Evolutionary conservation across 2,329 filamentous ascomycete genomes (phyloP).

Genomic region (Waltergamsia citrina): DNA sequence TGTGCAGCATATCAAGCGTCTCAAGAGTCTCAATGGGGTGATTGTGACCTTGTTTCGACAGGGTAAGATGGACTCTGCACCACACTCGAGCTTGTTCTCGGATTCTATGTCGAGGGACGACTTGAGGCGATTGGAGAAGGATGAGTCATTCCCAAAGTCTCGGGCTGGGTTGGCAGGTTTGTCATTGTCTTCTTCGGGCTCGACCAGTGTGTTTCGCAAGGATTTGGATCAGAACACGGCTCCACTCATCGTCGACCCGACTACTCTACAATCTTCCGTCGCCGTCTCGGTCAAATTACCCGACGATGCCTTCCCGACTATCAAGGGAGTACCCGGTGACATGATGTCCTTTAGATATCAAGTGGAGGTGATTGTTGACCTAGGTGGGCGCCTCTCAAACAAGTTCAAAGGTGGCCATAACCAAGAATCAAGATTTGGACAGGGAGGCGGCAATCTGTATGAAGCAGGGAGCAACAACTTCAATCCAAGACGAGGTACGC

Average conservation of each 20-base stretch:
- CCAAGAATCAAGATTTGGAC: slow-evolving; percentile 36
- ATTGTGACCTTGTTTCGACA: slow-evolving; percentile 89
- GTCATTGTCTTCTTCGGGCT: slow-evolving; percentile 76
- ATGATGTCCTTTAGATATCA: slow-evolving; percentile 96
- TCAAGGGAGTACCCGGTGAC: slow-evolving; percentile 76
- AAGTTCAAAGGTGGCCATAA: slow-evolving; percentile 59
- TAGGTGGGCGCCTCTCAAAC: slow-evolving; percentile 77
- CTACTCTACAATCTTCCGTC: slow-evolving; percentile 66
- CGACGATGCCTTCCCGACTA: slow-evolving; percentile 86
- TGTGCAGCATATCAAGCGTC: slow-evolving; percentile 78
- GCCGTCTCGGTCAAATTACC: slow-evolving; percentile 79
- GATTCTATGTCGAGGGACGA: slow-evolving; percentile 47
- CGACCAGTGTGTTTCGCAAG: slow-evolving; percentile 89
- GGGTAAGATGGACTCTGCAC: slow-evolving; percentile 75
- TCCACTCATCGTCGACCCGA: slow-evolving; percentile 79
- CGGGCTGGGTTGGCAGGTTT: slow-evolving; percentile 79
- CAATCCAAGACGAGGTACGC: slow-evolving; percentile 31
- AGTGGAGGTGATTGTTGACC: slow-evolving; percentile 83
- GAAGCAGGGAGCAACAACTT: slow-evolving; percentile 9
- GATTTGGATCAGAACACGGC: slow-evolving; percentile 84
- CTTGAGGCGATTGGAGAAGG: slow-evolving; percentile 62
- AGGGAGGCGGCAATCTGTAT: not conserved
- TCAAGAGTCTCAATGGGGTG: slow-evolving; percentile 86
- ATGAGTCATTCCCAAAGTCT: slow-evolving; percentile 81
- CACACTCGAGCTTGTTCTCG: slow-evolving; percentile 39